phyloP scores from a whole-genome alignment of 208 protist species.

The Crithidia fasciculata region DNA sequence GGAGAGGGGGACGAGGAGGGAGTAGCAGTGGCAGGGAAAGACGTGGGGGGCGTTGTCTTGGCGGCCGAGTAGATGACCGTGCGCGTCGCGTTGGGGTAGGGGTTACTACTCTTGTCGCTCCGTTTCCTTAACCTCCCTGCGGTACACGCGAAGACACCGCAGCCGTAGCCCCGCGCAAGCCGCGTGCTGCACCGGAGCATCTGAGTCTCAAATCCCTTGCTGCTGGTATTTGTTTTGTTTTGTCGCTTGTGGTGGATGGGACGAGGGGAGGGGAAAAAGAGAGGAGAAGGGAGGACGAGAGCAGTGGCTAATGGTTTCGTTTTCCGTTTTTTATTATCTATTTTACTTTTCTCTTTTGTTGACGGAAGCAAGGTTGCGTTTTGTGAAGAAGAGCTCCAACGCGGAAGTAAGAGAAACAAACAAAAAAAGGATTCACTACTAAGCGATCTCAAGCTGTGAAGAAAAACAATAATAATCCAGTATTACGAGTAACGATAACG shows the following conservation, averaged over 20 bases:
- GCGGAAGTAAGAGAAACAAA: neutral
- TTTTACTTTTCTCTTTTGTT: neutral
- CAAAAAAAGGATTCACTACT: neutral
- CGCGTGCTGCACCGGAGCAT: conserved; percentile 35
- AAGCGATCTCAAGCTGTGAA: no score
- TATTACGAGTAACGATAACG: no score
- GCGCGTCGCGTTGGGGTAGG: conserved; percentile 47
- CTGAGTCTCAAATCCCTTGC: no score
- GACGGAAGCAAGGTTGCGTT: neutral
- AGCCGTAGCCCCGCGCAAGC: conserved; percentile 27
- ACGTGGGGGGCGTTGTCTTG: neutral
- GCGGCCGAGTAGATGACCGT: conserved; percentile 57
- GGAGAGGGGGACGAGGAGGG: conserved; percentile 27
- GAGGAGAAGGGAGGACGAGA: no score
- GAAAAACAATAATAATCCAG: no score
- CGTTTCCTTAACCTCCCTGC: conserved; percentile 39
- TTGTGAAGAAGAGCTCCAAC: neutral
- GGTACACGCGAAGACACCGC: conserved; percentile 31
- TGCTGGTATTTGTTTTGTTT: no score
- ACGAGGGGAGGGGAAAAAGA: no score
- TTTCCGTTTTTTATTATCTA: neutral
- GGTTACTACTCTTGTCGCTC: conserved; percentile 46
- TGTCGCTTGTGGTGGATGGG: no score
- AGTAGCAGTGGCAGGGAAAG: neutral
- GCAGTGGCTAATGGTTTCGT: no score